Base-by-base conservation (phyloP, 2,329 filamentous ascomycete genomes). In the Ophiocordyceps camponoti-floridani region DNA sequence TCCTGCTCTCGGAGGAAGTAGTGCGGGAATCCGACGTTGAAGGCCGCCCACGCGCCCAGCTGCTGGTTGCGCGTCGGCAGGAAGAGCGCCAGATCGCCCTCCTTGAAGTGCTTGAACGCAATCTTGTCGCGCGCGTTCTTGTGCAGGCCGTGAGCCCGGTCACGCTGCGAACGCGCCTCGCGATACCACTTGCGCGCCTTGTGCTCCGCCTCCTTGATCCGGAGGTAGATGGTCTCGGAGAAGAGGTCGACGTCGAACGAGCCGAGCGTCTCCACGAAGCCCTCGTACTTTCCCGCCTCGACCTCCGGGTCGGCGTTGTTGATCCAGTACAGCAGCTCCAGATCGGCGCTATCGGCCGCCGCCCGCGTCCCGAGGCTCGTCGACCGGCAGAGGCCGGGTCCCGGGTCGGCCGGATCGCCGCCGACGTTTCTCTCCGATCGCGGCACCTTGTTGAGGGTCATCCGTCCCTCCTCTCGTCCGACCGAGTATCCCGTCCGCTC, bases 1-100 rank as follows among this genome's bases (percentile, higher is more conserved):
- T 96, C 89, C 58, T 93, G 84, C 61, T 98, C 91, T 33, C 87
- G 83, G 3, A 98, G 71, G 65, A 98, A 98, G 65, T 91, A 96
- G 60, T 98, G 91, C 9, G 91, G 91, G 48, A 89, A 94, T 1
- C 88, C 89, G 30, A 98, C 84, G 55, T 98, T 98, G 72, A 98
- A 98, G 1, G 91, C 91, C 5, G 91, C 91, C 91, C 91, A 98
- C 1, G 91, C 89, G 14, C 89, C 83, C 4, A 87, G 91, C 35
- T 84, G 84, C 62, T 96, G 88, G 58, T 95, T 96, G 33, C 89
- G 75, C 0, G 91, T 98, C 0, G 91, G 91, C 38, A 98, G 66
- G 66, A 98, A 98, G 2, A 98, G 63, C 12, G 89, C 91, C 13
- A 98, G 71, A 56, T 98, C 91, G 8, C 91, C 89, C 61, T 95